phyloP scores from a whole-genome alignment of 176 grass and related monocot genomes.

The Cenchrus americanus region DNA sequence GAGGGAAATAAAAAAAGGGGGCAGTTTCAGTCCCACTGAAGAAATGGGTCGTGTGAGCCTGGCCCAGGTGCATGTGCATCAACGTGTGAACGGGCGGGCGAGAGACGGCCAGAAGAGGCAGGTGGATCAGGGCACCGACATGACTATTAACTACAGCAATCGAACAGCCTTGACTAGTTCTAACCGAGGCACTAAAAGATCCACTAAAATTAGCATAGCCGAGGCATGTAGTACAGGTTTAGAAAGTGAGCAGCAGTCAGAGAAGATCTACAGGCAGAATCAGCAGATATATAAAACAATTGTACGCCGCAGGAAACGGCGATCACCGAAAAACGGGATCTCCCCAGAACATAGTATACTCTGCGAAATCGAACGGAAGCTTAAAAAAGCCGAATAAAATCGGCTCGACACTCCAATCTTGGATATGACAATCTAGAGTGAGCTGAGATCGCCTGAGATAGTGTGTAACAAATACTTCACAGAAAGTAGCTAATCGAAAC shows the following conservation, averaged over 20 bases:
- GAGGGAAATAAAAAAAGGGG: background rate
- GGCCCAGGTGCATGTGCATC: constrained; percentile 22
- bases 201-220: constrained; percentile 25
- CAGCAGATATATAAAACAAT: background rate
- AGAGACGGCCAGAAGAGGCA: background rate
- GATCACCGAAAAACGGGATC: background rate
- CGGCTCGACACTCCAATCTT: background rate
- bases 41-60: background rate
- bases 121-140: constrained; percentile 41
- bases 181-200: constrained; percentile 1
- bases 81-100: background rate
- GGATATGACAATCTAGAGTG: background rate
- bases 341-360: background rate
- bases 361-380: background rate
- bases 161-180: constrained; percentile 14
- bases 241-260: background rate
- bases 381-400: background rate
- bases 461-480: background rate
- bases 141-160: constrained; percentile 14
- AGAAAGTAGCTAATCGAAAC: background rate
- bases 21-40: background rate
- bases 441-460: constrained; percentile 4
- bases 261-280: constrained; percentile 39
- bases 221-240: background rate
- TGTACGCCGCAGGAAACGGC: background rate